Base-by-base conservation (phyloP, 192 early-diverging fungal species). In the Mortierella claussenii region DNA sequence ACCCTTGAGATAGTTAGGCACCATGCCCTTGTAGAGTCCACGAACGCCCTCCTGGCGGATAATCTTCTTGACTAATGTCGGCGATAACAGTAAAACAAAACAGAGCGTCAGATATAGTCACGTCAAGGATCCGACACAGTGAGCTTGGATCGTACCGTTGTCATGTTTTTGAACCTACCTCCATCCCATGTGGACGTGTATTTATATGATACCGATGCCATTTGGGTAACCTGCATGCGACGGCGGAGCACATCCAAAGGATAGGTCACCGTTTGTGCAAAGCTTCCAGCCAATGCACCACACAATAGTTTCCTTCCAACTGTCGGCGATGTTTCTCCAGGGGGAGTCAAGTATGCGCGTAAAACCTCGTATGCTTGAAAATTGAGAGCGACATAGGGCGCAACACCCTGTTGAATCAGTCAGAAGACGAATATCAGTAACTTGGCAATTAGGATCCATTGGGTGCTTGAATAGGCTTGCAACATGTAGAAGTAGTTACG, bases 1-100 rank as follows among this genome's bases (percentile, higher is more conserved):
- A 65, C 70, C 91, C 68, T 95, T 95, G 32, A 95, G 69, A 69
- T 93, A 91, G 68, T 95, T 95, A 24, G 93, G 91, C 37, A 92
- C 79, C 69, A 93, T 82, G 24, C 93, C 93, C 40, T 88, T 88
- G 70, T 93, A 94, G 26, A 92, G 73, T 10, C 91, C 91, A 15
- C 81, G 74, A 7, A 90, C 55, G 45, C 93, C 93, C 55, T 94
- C 93, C 24, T 87, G 61, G 23, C 54, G 55, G 20, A 81, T 55
- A 32, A 81, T 84, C 46, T 81, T 78, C 47, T 90, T 67, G 80
- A 90, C 71, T 89, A 54, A 79, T n/a, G n/a, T n/a, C n/a, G n/a
- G n/a, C n/a, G n/a, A 20, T 28, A 21, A 20, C 12, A 55, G 28
- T 15, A 21, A 57, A 27, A 15, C 30, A 13, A 21, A 42, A 17